Conservation (phyloP, 106 monocot species). For the Allium fistulosum region DNA sequence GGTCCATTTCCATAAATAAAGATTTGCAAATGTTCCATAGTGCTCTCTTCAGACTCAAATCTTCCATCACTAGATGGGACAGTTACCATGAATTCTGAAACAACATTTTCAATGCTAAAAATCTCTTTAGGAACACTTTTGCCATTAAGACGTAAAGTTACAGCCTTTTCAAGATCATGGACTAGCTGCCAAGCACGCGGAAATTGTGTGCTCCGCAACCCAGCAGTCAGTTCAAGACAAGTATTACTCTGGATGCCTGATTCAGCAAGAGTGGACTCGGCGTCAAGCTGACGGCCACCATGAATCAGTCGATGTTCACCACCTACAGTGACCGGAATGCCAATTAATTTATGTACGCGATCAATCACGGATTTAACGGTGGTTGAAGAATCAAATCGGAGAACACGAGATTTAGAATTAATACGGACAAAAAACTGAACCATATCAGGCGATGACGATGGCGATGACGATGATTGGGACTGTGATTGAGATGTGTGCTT, state of each 20-base stretch:
- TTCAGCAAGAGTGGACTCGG: constrained; percentile 26
- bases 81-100: constrained; percentile 41
- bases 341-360: constrained; percentile 5
- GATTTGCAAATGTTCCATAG: constrained; percentile 29
- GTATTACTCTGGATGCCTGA: constrained; percentile 32
- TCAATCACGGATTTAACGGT: constrained; percentile 36
- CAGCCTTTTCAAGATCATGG: constrained; percentile 26
- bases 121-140: not conserved
- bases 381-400: constrained; percentile 29
- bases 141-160: not conserved
- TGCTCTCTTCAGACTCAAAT: not conserved
- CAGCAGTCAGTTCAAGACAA: constrained; percentile 36
- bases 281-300: constrained; percentile 45
- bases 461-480: not conserved
- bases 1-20: constrained; percentile 42
- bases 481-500: not conserved
- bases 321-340: constrained; percentile 12
- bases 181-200: constrained; percentile 48
- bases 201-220: constrained; percentile 40
- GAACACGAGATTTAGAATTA: constrained; percentile 24
- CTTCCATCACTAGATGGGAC: not conserved
- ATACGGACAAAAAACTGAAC: constrained; percentile 73
- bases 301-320: constrained; percentile 40
- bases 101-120: constrained; percentile 14
- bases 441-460: not conserved